phyloP scores from a whole-genome alignment of 2,329 filamentous ascomycete species.

The Neonectria faginata region DNA sequence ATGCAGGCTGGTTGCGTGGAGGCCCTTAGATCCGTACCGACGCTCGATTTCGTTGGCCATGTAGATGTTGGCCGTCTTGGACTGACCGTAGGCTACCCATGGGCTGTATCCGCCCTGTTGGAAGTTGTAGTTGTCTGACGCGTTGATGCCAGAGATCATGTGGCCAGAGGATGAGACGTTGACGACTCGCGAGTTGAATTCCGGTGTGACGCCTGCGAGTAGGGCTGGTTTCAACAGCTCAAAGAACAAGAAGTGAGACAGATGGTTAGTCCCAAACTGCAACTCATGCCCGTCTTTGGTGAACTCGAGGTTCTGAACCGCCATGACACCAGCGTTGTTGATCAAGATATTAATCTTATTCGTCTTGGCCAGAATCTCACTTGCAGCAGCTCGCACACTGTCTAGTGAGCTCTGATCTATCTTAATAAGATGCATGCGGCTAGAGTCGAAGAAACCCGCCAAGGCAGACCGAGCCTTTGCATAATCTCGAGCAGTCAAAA shows the following conservation, averaged over 20 bases:
- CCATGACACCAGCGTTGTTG: conserved; percentile 43
- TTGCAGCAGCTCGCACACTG: background rate
- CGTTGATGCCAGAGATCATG: background rate
- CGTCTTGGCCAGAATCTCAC: background rate
- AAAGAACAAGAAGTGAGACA: conserved; percentile 24
- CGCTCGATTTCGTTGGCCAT: conserved; percentile 46
- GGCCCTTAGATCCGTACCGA: conserved; percentile 38
- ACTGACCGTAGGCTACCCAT: conserved; percentile 51
- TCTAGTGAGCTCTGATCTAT: conserved; percentile 8
- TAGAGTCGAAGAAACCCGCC: conserved; percentile 23
- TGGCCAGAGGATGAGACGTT: background rate
- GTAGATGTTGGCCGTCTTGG: conserved; percentile 58
- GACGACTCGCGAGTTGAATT: conserved; percentile 12
- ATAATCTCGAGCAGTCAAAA: conserved; percentile 50
- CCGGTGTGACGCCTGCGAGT: background rate
- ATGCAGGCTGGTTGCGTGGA: conserved; percentile 47
- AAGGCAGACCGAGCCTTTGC: conserved; percentile 48
- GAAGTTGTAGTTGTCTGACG: conserved; percentile 30
- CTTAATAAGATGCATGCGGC: conserved; percentile 4
- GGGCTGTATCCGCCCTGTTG: conserved; percentile 38
- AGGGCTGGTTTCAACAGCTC: conserved; percentile 20
- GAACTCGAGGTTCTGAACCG: conserved; percentile 13
- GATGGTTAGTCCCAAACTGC: conserved; percentile 29
- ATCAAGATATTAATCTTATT: conserved; percentile 32
- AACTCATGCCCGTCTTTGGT: conserved; percentile 30